Base-by-base conservation (phyloP, 2,329 filamentous ascomycete genomes). In the Mycosphaerella sp. region DNA sequence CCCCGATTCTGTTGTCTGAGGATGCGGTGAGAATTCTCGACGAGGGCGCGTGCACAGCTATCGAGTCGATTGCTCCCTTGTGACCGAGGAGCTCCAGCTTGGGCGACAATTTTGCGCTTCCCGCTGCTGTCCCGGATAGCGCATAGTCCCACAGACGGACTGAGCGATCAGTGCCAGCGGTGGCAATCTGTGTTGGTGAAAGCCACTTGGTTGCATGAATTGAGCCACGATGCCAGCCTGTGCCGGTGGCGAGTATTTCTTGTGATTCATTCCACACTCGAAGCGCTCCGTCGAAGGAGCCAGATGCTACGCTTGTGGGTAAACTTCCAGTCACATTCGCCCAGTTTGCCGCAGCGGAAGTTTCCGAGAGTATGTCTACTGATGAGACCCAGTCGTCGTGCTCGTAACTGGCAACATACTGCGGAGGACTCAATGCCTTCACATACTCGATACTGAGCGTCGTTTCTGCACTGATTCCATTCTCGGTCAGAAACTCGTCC, bases 371-470 rank as follows among this genome's bases (percentile, higher is more conserved):
- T 4, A 95, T 81, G 70, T 96, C 90, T 26, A 97, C 83, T 26
- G 82, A 81, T 69, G 88, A 89, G 46, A 98, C 87, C 93, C 93
- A 98, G 71, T 97, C 93, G 67, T 98, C 91, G 70, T 98, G 92
- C 74, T 96, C 86, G 70, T 95, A 98, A 67, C 87, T 93, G 10
- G 90, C 86, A 63, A 95, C 84, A 70, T 93, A 92, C 36, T 87
- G 79, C 14, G 93, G 93, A 6, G 93, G 93, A 56, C 96, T 83
- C 63, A 96, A 76, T 59, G 90, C 93, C 65, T 90, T 86, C 36
- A 96, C 89, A 72, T 97, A 98, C 76, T 97, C 91, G 54, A 98
- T 80, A 36, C 85, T 86, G 49, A 98, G 75, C 3, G 86, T 92
- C 4, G 85, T 87, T 76, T 98, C 93, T 41, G 89, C 82, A 17